Evolutionary conservation across 2,329 filamentous ascomycete genomes (phyloP), one percentile per base, ranked within the genome.

Genomic region (Phyllosticta citrichinensis): DNA sequence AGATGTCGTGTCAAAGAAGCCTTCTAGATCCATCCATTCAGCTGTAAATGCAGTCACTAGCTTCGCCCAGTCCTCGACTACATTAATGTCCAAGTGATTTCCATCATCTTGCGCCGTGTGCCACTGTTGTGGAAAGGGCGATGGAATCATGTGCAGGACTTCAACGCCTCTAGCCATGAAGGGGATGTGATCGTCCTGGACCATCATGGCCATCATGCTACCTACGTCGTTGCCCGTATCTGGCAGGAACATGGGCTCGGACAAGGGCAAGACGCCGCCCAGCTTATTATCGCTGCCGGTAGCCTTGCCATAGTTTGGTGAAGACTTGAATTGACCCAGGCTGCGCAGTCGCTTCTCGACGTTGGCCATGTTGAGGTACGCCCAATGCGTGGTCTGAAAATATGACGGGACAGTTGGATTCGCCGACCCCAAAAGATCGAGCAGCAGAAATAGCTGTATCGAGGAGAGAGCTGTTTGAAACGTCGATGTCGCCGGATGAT

Each of bases 331-430:
- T 35, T 87, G 75, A 0, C 78, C 78, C 0, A 92, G 77, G 10
- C 79, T 75, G 35, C 91, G 85, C 71, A 97, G 79, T 25, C 91
- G 86, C 57, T 78, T 75, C 75, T 97, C 93, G 17, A 95, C 76
- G 2, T 77, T 75, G 0, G 89, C 87, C 79, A 97, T 83, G 62
- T 83, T 81, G 66, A 83, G 79, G 73, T 97, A 97, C 0, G 92
- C 91, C 93, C 93, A 97, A 71, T 97, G 93, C 0, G 93, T 97
- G 1, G 87, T 88, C 62, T 86, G 81, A 72, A 95, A 97, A 76
- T 93, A 97, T 0, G 90, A 95, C 1, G 91, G 91, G 1, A 99
- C 81, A 0, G 68, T 76, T 0, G 92, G 91, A 52, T 83, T 74
- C 11, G 82, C 75, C 0, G 84, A 77, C 9, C 94, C 94, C 0